Base-by-base conservation (phyloP, 345 rosid genomes). In the Populus davidiana region DNA sequence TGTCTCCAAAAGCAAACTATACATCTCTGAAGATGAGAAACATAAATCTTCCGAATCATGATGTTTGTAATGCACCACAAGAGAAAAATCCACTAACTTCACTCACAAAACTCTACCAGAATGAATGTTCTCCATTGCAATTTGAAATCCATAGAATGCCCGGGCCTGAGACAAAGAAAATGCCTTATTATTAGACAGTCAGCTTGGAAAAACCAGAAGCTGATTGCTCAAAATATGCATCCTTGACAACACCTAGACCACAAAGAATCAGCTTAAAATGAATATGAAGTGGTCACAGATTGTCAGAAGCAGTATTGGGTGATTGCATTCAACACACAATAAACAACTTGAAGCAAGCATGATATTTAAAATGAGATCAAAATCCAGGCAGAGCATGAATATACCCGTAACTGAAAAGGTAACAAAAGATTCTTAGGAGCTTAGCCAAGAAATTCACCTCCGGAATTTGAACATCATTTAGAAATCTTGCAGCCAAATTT, bases 51-150 rank as follows among this genome's bases (percentile, higher is more conserved):
- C 29, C 25, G 72, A 63, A 85, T 76, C 80, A 77, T 27, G 66
- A 7, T 49, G 75, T 10, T 31, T 23, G 72, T 35, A 69, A 49
- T 67, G 2, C 44, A 23, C 73, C 29, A 54, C 33, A 69, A 56
- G 36, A 71, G 31, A 27, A 67, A 23, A 74, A 3, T 27, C 41
- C 38, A 35, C 43, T 25, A 81, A 68, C 62, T 61, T 56, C 56
- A 69, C 49, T 54, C 21, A 69, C 36, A 74, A 78, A 82, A 72
- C 75, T 81, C 33, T 88, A 94, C 98, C 98, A 14, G 98, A 93
- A 86, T 93, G 98, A 83, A 94, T 85, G 78, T 94, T 94, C 87
- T 93, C 98, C 95, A 93, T 94, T 17, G 98, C 97, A 59, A 94
- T 91, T 85, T 94, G 98, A 83, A 94, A 94, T 52, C 95, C 95